Conservation (phyloP, 495 filamentous ascomycete genomes). For the Jackrogersella multiformis region DNA sequence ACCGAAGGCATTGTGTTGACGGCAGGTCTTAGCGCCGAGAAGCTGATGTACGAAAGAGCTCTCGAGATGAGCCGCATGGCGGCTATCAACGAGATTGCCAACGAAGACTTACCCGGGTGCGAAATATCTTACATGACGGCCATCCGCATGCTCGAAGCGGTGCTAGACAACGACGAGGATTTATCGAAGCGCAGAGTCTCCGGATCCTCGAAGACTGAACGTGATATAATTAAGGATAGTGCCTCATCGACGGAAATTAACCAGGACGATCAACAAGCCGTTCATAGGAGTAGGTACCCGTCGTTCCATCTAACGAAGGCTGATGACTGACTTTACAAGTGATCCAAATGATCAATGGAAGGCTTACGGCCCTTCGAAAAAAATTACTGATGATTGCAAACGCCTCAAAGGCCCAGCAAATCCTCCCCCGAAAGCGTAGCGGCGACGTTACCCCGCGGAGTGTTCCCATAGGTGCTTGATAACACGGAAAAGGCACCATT, state of each 20-base stretch:
- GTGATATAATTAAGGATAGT: constrained; percentile 56
- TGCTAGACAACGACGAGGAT: constrained; percentile 87
- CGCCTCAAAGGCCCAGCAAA: constrained; percentile 51
- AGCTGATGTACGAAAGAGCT: constrained; percentile 97
- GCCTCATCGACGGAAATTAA: constrained; percentile 64
- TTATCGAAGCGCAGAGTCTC: constrained; percentile 53
- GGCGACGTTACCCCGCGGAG: constrained; percentile 57
- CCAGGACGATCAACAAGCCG: constrained; percentile 74
- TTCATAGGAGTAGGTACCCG: constrained; percentile 68
- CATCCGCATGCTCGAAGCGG: constrained; percentile 91
- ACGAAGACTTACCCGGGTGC: constrained; percentile 86
- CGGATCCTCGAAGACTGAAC: constrained; percentile 53
- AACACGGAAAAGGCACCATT: constrained; percentile 28
- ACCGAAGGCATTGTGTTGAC: constrained; percentile 62
- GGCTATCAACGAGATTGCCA: constrained; percentile 93
- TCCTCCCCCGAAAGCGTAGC: constrained; percentile 52
- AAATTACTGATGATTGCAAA: constrained; percentile 55
- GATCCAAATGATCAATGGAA: constrained; percentile 56
- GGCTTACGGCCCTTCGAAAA: constrained; percentile 54
- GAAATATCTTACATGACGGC: constrained; percentile 94
- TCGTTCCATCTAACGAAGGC: not conserved
- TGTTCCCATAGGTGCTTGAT: constrained; percentile 50
- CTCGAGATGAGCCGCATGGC: constrained; percentile 94
- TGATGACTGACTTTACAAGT: constrained; percentile 45
- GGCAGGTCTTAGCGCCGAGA: constrained; percentile 89